A percentile compares a stretch with the other conserved stretches of the same genome.
phyloP scores from a whole-genome alignment of 1,284 basidiomycete genomes.

The Fomitiporia mediterranea region DNA sequence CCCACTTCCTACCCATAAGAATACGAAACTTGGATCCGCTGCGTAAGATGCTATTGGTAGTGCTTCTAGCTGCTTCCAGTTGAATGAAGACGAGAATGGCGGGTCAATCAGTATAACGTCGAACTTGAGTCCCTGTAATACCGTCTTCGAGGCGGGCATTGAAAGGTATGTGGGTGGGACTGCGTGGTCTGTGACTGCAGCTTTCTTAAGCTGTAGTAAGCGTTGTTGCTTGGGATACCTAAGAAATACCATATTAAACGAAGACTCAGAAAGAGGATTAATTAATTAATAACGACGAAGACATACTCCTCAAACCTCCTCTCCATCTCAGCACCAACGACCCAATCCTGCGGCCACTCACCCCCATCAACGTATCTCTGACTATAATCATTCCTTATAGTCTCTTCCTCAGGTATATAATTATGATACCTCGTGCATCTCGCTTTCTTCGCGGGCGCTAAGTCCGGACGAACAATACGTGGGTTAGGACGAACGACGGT shows the following conservation, averaged over 20 bases:
- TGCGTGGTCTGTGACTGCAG: conserved; percentile 57
- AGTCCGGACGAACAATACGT: conserved; percentile 43
- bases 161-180: conserved; percentile 68
- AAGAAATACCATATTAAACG: background rate
- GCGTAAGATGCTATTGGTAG: conserved; percentile 83
- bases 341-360: conserved; percentile 88
- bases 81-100: conserved; percentile 76
- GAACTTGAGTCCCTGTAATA: conserved; percentile 54
- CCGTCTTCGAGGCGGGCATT: conserved; percentile 26
- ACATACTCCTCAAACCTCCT: conserved; percentile 90
- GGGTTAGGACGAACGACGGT: conserved; percentile 39
- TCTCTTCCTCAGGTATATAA: conserved; percentile 89
- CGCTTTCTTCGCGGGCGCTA: conserved; percentile 67
- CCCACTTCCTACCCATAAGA: conserved; percentile 95
- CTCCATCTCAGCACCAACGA: conserved; percentile 80
- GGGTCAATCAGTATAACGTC: conserved; percentile 94
- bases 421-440: conserved; percentile 63
- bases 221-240: conserved; percentile 92
- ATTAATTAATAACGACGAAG: conserved; percentile 3
- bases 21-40: conserved; percentile 90
- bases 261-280: conserved; percentile 1
- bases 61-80: conserved; percentile 79
- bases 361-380: conserved; percentile 87
- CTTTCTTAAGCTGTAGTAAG: conserved; percentile 74
- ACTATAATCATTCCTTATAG: conserved; percentile 92